A percentile compares a stretch with the other conserved stretches of the same genome.
Evolutionary conservation across 2,329 filamentous ascomycete genomes (phyloP).

Genomic region (Lanzia echinophila): DNA sequence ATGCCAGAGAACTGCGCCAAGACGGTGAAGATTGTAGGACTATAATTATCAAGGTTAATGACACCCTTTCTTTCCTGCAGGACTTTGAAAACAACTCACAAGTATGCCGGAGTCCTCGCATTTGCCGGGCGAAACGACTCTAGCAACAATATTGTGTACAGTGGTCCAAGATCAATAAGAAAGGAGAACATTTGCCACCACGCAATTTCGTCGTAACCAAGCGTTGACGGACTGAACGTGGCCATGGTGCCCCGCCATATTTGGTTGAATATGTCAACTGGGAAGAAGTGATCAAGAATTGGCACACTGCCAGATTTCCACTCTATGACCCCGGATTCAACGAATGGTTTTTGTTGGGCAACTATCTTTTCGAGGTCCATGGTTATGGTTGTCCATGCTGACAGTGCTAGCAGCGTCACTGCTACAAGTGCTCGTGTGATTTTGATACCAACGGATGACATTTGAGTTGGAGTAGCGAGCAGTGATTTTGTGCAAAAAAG

Average conservation of each 20-base stretch:
- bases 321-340: neutral
- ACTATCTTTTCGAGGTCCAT: neutral
- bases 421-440: neutral
- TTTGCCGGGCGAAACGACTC: neutral
- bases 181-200: neutral
- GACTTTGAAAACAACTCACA: neutral
- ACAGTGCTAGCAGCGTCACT: neutral
- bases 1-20: neutral
- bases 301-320: neutral
- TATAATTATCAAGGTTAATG: neutral
- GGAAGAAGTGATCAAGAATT: neutral
- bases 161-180: neutral
- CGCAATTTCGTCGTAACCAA: neutral
- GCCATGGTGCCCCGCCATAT: neutral
- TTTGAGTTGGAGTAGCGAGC: neutral
- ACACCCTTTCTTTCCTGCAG: too few relatives aligned
- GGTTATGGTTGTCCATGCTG: neutral
- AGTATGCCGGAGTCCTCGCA: neutral
- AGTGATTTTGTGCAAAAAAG: too few relatives aligned
- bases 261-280: neutral
- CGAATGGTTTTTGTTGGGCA: neutral
- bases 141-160: neutral
- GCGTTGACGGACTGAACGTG: neutral
- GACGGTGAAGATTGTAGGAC: neutral
- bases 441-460: neutral